A percentile compares a stretch with the other conserved stretches of the same genome.
Evolutionary conservation across 177 flowering plant species (phyloP).

Genomic region (Telopea speciosissima): DNA sequence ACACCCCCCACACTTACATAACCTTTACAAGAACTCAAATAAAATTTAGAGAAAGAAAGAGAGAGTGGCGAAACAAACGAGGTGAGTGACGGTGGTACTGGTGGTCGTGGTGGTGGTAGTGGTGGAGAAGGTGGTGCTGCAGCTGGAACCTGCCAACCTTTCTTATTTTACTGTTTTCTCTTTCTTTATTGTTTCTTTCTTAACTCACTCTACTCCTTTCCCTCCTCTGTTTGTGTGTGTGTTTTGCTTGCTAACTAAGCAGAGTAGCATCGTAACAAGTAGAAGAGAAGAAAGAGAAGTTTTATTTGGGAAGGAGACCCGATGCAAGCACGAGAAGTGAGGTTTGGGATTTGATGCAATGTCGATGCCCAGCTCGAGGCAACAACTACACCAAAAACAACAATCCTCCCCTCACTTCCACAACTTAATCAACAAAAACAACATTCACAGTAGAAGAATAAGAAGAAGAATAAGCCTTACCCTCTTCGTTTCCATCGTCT

Average conservation of each 20-base stretch:
- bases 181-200: constrained; percentile 7
- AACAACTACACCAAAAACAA: constrained; percentile 13
- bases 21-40: too few relatives aligned
- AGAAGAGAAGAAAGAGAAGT: background rate
- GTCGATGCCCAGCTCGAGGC: constrained; percentile 42
- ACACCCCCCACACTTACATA: background rate
- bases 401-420: constrained; percentile 7
- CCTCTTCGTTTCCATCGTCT: background rate
- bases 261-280: background rate
- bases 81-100: background rate
- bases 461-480: background rate
- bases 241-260: constrained; percentile 17
- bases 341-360: constrained; percentile 57
- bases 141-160: too few relatives aligned
- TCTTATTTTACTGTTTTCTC: background rate
- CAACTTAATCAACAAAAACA: too few relatives aligned
- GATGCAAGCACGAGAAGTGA: constrained; percentile 46
- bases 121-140: too few relatives aligned
- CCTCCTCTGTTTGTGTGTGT: background rate
- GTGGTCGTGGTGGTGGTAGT: too few relatives aligned
- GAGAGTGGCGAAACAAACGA: background rate
- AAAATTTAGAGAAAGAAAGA: constrained; percentile 19
- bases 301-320: constrained; percentile 35
- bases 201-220: background rate
- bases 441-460: too few relatives aligned